A percentile compares a stretch with the other conserved stretches of the same genome.
phyloP scores from a whole-genome alignment of 345 rosid species.

The Salix dunnii region DNA sequence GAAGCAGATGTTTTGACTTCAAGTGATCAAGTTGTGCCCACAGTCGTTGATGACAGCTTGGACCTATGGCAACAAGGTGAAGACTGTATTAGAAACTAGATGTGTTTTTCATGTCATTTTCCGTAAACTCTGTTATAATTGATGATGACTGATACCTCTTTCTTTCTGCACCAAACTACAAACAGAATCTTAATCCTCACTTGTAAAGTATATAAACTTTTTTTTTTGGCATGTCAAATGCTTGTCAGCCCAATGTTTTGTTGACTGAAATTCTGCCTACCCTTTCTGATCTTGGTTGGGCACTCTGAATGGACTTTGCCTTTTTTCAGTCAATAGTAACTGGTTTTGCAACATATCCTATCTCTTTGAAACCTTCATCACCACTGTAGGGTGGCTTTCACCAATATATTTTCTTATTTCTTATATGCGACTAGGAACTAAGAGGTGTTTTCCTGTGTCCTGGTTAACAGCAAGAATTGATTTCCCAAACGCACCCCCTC shows the following conservation, averaged over 20 bases:
- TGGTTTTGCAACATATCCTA: neutral
- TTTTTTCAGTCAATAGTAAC: too few species aligned
- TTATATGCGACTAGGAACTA: neutral
- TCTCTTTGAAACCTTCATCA: neutral
- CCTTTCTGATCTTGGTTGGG: neutral
- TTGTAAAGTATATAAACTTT: neutral
- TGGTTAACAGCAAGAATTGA: neutral
- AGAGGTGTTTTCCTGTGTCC: neutral
- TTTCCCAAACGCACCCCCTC: neutral
- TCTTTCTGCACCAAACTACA: neutral
- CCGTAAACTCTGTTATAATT: neutral
- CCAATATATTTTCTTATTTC: neutral
- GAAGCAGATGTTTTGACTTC: slow-evolving; percentile 96
- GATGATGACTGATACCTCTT: too few species aligned
- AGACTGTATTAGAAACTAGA: neutral
- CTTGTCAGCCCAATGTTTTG: neutral
- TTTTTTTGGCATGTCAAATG: neutral
- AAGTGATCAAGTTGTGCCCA: slow-evolving; percentile 91
- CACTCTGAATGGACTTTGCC: neutral
- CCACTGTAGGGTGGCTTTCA: neutral
- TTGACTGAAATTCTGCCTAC: neutral
- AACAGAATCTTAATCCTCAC: neutral
- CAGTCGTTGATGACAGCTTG: slow-evolving; percentile 89
- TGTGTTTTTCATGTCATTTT: neutral
- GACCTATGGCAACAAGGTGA: slow-evolving; percentile 95